phyloP scores from a whole-genome alignment of 202 grass and related monocot species.

The Musa balbisiana region DNA sequence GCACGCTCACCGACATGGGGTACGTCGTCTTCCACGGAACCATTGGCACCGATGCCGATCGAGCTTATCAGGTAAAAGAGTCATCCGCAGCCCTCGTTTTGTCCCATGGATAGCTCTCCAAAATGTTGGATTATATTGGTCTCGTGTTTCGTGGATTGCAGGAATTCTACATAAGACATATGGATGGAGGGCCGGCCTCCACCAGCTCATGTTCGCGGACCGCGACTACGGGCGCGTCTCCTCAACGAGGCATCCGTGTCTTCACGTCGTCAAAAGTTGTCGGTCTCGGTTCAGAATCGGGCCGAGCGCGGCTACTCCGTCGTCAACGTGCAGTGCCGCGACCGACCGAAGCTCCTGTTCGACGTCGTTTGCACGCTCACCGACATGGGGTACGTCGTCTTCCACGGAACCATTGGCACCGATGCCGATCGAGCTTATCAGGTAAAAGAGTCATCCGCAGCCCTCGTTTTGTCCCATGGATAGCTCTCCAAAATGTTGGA shows the following conservation, averaged over 20 bases:
- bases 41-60: constrained; percentile 61
- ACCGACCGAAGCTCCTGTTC: constrained; percentile 81
- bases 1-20: constrained; percentile 87
- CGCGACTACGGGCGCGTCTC: constrained; percentile 33
- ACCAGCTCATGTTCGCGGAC: constrained; percentile 80
- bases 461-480: too few relatives aligned
- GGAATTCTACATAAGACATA: too few relatives aligned
- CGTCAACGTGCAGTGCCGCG: constrained; percentile 81
- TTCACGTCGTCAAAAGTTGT: constrained; percentile 24
- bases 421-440: constrained; percentile 69
- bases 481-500: too few relatives aligned
- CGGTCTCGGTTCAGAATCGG: constrained; percentile 58
- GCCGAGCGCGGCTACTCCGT: constrained; percentile 66
- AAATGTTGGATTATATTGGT: too few relatives aligned
- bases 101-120: too few relatives aligned
- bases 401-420: constrained; percentile 81
- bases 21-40: constrained; percentile 96
- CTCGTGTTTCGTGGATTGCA: too few relatives aligned
- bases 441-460: constrained; percentile 22
- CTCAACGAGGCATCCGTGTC: not conserved
- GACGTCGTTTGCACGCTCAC: constrained; percentile 88
- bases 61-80: constrained; percentile 79
- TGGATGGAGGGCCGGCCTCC: too few relatives aligned
- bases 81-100: too few relatives aligned
- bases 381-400: constrained; percentile 94